Conservation (phyloP, 2,329 filamentous ascomycete genomes). For the Diaporthe longicolla region DNA sequence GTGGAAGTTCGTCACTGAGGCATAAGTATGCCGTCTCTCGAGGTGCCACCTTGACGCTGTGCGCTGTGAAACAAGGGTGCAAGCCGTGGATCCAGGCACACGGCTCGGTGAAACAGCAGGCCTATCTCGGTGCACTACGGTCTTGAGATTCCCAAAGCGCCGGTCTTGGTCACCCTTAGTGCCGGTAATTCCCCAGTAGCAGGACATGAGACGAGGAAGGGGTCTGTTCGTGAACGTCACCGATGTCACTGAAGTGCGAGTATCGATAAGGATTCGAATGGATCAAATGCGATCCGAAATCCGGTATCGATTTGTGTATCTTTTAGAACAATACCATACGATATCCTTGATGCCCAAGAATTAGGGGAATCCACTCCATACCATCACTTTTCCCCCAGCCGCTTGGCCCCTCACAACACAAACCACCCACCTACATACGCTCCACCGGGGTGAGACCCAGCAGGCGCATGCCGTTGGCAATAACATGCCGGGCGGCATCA, state of each 20-base stretch:
- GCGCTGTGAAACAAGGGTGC: constrained; percentile 1
- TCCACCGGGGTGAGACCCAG: constrained; percentile 85
- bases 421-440: constrained; percentile 52
- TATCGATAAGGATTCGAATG: not conserved
- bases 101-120: not conserved
- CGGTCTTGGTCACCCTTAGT: constrained; percentile 11
- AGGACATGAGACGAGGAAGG: not conserved
- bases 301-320: not conserved
- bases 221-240: constrained; percentile 7
- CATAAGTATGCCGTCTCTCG: not conserved
- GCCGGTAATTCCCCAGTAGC: constrained; percentile 6
- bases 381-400: not conserved
- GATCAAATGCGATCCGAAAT: not conserved
- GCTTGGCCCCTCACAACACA: not conserved
- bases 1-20: not conserved
- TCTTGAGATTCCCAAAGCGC: constrained; percentile 28
- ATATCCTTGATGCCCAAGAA: not conserved
- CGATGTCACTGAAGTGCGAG: not conserved
- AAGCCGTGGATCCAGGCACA: not conserved
- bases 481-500: constrained; percentile 79
- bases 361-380: not conserved
- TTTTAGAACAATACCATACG: not conserved
- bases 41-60: not conserved
- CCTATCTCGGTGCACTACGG: constrained; percentile 3
- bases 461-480: constrained; percentile 87